Percentiles rank a stretch among this genome's conserved stretches.
phyloP scores from a whole-genome alignment of 2,329 filamentous ascomycete genomes.

The Xylariaceae sp. region DNA sequence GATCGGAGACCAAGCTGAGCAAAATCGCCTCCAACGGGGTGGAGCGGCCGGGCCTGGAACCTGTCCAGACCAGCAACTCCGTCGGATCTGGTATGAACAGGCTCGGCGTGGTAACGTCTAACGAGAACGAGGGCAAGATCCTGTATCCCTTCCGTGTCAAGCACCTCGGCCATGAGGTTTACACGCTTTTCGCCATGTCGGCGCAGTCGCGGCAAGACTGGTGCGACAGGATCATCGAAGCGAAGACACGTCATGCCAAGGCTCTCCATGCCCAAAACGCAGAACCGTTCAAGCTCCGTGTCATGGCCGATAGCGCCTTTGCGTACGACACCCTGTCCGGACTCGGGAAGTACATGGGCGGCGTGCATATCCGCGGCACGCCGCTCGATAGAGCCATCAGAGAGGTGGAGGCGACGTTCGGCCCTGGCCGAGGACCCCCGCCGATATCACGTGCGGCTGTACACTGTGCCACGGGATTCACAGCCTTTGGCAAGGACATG shows the following conservation, averaged over 20 bases:
- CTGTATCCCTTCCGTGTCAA: conserved; percentile 94
- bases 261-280: conserved; percentile 88
- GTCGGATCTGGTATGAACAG: conserved; percentile 45
- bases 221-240: conserved; percentile 90
- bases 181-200: conserved; percentile 80
- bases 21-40: conserved; percentile 48
- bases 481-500: conserved; percentile 75
- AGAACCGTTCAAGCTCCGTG: conserved; percentile 86
- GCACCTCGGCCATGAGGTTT: conserved; percentile 88
- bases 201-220: conserved; percentile 74
- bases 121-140: conserved; percentile 73
- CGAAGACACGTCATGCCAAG: conserved; percentile 88
- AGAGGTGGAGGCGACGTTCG: conserved; percentile 77
- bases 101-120: conserved; percentile 41
- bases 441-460: conserved; percentile 81
- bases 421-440: conserved; percentile 61
- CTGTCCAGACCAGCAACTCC: conserved; percentile 63
- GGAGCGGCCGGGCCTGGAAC: conserved; percentile 56
- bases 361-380: conserved; percentile 78
- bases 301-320: conserved; percentile 90
- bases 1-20: conserved; percentile 53
- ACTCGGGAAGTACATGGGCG: conserved; percentile 52
- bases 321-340: conserved; percentile 63
- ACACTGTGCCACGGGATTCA: conserved; percentile 90
- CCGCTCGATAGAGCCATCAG: conserved; percentile 86